A percentile compares a stretch with the other conserved stretches of the same genome.
These are phyloP conservation scores for Funneliformis mosseae DNA, from an alignment of 192 early-diverging fungal species.

Conservation along the genomic window DNA sequence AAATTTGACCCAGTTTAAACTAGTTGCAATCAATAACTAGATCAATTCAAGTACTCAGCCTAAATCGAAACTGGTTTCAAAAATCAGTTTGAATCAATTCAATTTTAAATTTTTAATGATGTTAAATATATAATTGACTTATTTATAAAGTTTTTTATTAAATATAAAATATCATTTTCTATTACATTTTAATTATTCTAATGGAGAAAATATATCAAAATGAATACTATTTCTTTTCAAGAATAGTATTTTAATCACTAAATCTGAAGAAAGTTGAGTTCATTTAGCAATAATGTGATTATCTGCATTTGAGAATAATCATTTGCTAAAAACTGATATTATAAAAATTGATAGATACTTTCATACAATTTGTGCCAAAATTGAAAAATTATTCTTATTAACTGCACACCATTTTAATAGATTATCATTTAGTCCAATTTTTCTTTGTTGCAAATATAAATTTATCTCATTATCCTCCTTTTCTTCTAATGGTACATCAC, in stretches of 20 bases:
- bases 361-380: neutral
- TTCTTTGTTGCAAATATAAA: neutral
- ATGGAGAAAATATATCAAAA: neutral
- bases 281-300: neutral
- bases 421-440: neutral
- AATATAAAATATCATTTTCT: too few relatives aligned
- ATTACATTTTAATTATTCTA: too few relatives aligned
- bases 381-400: neutral
- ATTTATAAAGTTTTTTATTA: too few relatives aligned
- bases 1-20: too few relatives aligned
- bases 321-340: neutral
- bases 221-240: neutral
- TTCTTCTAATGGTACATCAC: neutral
- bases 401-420: neutral
- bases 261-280: neutral
- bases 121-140: too few relatives aligned
- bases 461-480: neutral
- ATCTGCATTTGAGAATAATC: neutral
- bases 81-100: too few relatives aligned
- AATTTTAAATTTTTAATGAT: too few relatives aligned
- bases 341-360: neutral
- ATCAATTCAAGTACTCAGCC: too few relatives aligned
- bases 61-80: too few relatives aligned
- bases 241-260: neutral
- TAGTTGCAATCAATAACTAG: too few relatives aligned